Base-by-base conservation (phyloP, 164 flowering plant species). In the Berberis vulgaris region DNA sequence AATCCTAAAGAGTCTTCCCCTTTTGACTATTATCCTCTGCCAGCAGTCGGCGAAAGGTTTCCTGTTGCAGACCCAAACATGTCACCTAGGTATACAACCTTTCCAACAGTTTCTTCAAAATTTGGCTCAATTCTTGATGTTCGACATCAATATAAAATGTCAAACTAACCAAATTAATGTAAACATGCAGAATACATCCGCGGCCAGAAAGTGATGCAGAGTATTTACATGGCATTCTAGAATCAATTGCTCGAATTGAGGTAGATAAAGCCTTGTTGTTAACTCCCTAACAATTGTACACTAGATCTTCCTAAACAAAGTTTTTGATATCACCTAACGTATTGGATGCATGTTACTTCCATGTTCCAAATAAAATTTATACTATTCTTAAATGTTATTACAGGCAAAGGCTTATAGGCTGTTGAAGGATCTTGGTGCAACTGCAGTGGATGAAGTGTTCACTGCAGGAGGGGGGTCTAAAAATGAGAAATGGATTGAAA, bases 191-290 rank as follows among this genome's bases (percentile, higher is more conserved):
- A 74, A 75, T 93, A 66, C 76, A 68, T 69, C 98, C 98, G 38
- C 87, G 97, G 2, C 98, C 98, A 46, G 80, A 79, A 69, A 82
- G 76, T 68, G 91, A 93, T 64, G 96, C 76, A 0, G 87, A 85
- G 61, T 93, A 83, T 74, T 76, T 93, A 76, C 97, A 90, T 66
- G 98, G 98, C 50, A 84, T 93, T 70, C 79, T 93, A 11, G 98
- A 93, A 76, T 93, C 98, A 41, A 90, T 93, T 75, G 96, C 97
- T 38, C 89, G 92, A 1, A 88, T 93, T 43, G 98, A 93, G 98
- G 98, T 89, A 74, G 41, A 42, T 41, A 7, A 41, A 56, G 7
- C 41, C 41, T 40, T 4, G 41, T 6, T 40, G 41, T 9, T 42
- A 10, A 7, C 7, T 26, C 26, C 26, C 26, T 26, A 26, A 26